phyloP scores from a whole-genome alignment of 257 asterid genomes.

The Fraxinus americana region DNA sequence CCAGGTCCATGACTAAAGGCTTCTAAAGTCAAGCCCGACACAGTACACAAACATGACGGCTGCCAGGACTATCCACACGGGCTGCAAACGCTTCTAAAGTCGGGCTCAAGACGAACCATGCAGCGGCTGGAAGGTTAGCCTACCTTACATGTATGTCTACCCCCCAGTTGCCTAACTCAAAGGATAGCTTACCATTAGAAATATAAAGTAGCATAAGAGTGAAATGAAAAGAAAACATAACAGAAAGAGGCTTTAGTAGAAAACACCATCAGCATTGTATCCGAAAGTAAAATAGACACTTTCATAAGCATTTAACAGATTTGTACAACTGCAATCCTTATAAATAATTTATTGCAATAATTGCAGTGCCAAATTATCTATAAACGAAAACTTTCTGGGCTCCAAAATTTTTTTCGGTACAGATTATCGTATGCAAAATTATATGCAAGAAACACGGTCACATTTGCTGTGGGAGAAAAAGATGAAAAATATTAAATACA shows the following conservation, averaged over 20 bases:
- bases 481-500: slow-evolving; percentile 17
- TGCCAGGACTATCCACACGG: neutral
- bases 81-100: neutral
- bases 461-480: slow-evolving; percentile 13
- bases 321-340: slow-evolving; percentile 3
- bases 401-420: neutral
- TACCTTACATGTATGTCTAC: no score
- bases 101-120: neutral
- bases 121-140: no score
- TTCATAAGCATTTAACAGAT: neutral
- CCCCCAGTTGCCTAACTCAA: no score
- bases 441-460: slow-evolving; percentile 9
- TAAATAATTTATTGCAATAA: neutral
- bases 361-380: neutral
- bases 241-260: no score
- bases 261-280: neutral
- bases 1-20: no score
- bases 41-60: neutral
- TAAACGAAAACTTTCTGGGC: neutral
- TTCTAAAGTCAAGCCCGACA: neutral
- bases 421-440: slow-evolving; percentile 19
- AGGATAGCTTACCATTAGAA: no score
- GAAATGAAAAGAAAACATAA: no score
- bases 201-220: no score
- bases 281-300: neutral